Evolutionary conservation across 495 filamentous ascomycete genomes (phyloP).

Genomic region (Podospora tetraspora): DNA sequence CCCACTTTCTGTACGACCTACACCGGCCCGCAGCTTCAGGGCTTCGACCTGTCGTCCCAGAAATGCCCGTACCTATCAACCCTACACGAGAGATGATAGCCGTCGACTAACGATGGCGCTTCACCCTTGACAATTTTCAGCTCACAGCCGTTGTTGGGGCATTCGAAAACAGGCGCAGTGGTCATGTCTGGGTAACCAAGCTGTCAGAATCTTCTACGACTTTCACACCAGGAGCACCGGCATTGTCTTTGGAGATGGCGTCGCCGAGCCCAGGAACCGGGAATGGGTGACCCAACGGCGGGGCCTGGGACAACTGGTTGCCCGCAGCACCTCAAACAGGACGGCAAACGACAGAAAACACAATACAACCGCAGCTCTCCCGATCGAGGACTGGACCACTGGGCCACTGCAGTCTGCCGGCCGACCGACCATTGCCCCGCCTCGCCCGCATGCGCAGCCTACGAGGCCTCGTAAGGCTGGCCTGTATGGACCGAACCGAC

Average conservation of each 20-base stretch:
- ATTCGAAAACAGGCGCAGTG: background rate
- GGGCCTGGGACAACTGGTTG: no score
- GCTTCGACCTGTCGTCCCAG: background rate
- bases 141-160: background rate
- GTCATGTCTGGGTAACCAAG: background rate
- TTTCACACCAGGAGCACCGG: background rate
- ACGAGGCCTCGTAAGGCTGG: background rate
- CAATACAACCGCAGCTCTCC: background rate
- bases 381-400: background rate
- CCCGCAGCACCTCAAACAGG: no score
- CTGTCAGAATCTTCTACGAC: background rate
- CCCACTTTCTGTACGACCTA: background rate
- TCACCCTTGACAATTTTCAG: background rate
- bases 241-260: background rate
- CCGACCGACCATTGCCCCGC: background rate
- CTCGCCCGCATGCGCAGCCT: background rate
- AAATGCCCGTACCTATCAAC: background rate
- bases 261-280: background rate
- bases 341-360: background rate
- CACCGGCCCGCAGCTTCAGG: background rate
- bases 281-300: background rate
- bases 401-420: no score
- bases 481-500: background rate
- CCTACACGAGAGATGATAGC: background rate
- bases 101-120: background rate